Evolutionary conservation across 2,329 filamentous ascomycete genomes (phyloP).

Genomic region (Trichoderma asperellum): DNA sequence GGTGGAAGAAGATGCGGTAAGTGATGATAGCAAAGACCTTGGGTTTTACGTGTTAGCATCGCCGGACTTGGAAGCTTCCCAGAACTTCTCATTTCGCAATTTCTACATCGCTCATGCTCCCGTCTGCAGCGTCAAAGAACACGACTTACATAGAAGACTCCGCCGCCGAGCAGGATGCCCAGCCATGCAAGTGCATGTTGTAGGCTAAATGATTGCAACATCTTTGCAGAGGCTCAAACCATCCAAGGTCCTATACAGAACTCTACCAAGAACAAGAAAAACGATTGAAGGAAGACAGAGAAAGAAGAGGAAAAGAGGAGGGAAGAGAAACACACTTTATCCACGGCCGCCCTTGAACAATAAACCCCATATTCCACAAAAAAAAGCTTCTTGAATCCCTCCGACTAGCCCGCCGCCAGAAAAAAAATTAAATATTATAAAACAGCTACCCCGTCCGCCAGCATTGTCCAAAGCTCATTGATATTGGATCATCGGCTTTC

Average conservation of each 20-base stretch:
- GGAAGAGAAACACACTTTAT: not conserved
- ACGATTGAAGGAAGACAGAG: slow-evolving; percentile 9
- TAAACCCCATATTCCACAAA: not conserved
- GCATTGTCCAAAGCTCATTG: not conserved
- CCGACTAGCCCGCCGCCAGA: not conserved
- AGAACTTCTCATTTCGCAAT: not conserved
- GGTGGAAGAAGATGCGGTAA: slow-evolving; percentile 67
- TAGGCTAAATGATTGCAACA: slow-evolving; percentile 34
- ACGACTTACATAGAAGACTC: slow-evolving; percentile 47
- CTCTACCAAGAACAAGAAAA: slow-evolving; percentile 4
- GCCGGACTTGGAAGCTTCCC: not conserved
- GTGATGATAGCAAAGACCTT: slow-evolving; percentile 50
- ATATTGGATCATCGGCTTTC: slow-evolving; percentile 27
- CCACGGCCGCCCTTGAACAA: not conserved
- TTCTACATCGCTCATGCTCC: not conserved
- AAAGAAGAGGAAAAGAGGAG: not conserved
- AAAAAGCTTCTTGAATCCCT: not conserved
- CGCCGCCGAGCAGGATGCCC: slow-evolving; percentile 47
- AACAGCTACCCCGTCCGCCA: slow-evolving; percentile 1
- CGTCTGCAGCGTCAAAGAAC: slow-evolving; percentile 20
- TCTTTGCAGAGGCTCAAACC: slow-evolving; percentile 20
- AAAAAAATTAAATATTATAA: not conserved
- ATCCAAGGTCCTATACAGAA: not conserved
- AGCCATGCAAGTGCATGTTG: slow-evolving; percentile 38
- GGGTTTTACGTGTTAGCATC: not conserved